phyloP scores from a whole-genome alignment of 2,329 filamentous ascomycete genomes.

The Chrysoporthe austroafricana region DNA sequence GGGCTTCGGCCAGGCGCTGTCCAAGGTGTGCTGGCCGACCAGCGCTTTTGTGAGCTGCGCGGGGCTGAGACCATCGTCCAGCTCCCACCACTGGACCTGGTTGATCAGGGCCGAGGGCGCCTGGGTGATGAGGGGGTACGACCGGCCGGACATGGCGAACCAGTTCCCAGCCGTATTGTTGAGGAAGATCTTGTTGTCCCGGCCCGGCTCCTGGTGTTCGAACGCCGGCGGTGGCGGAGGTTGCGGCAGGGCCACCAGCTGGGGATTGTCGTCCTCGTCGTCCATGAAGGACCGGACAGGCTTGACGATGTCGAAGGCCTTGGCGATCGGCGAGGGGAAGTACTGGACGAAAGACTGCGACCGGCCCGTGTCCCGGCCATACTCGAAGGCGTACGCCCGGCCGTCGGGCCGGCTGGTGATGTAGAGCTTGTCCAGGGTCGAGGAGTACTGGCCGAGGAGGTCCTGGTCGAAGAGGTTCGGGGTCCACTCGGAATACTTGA shows the following conservation, averaged over 20 bases:
- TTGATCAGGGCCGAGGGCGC: constrained; percentile 54
- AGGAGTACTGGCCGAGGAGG: constrained; percentile 78
- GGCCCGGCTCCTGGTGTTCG: constrained; percentile 53
- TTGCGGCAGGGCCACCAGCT: constrained; percentile 82
- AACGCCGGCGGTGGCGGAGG: constrained; percentile 67
- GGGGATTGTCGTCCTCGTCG: constrained; percentile 57
- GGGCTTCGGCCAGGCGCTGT: constrained; percentile 42
- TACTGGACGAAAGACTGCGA: constrained; percentile 68
- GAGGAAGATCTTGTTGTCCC: constrained; percentile 74
- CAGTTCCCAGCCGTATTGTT: constrained; percentile 89
- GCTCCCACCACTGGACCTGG: constrained; percentile 49
- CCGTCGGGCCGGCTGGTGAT: constrained; percentile 88
- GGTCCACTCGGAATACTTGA: constrained; percentile 93
- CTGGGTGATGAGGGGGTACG: constrained; percentile 84
- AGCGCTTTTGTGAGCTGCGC: constrained; percentile 63
- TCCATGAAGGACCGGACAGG: constrained; percentile 44
- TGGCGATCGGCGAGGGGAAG: constrained; percentile 77
- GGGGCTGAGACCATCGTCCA: constrained; percentile 42
- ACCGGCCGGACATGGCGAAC: constrained; percentile 88
- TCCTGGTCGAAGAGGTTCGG: constrained; percentile 91
- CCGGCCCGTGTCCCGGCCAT: constrained; percentile 53
- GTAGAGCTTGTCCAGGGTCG: constrained; percentile 84
- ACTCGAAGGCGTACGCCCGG: constrained; percentile 78
- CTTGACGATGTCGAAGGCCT: constrained; percentile 86
- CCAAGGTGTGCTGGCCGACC: constrained; percentile 72